Percentiles rank a stretch among this genome's conserved stretches.
These are phyloP conservation scores for Cutaneotrichosporon sp. DNA, from an alignment of 1,284 basidiomycete species.

Conservation along the genomic window DNA sequence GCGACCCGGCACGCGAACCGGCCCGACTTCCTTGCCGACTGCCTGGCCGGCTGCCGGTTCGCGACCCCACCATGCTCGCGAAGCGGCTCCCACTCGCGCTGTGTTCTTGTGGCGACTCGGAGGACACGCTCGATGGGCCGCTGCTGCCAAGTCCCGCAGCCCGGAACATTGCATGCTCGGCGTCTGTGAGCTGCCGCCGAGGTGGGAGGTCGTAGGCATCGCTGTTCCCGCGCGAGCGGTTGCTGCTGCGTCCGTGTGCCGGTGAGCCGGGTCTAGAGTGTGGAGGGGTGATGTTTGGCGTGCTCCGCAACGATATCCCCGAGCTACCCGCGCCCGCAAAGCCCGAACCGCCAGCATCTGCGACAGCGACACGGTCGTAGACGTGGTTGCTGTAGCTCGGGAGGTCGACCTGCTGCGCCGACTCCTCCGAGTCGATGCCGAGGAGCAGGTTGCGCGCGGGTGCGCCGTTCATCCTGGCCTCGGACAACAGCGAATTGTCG, in stretches of 20 bases:
- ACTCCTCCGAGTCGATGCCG: constrained; percentile 57
- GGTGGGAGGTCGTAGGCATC: constrained; percentile 43
- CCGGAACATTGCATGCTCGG: constrained; percentile 75
- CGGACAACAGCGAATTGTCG: constrained; percentile 68
- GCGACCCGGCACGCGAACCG: constrained; percentile 51
- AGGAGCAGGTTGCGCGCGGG: constrained; percentile 69
- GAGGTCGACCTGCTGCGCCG: constrained; percentile 65
- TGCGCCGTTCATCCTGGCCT: constrained; percentile 69
- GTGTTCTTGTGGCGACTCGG: constrained; percentile 1
- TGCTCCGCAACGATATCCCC: constrained; percentile 22
- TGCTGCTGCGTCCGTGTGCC: constrained; percentile 1
- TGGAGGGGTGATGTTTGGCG: constrained; percentile 32
- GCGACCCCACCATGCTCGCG: constrained; percentile 20
- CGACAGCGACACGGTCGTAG: constrained; percentile 82
- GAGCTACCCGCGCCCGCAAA: constrained; percentile 23
- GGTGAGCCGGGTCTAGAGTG: constrained; percentile 45
- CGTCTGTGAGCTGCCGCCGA: constrained; percentile 61
- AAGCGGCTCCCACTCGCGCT: constrained; percentile 6
- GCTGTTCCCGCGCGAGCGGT: background rate
- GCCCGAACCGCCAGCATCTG: constrained; percentile 53
- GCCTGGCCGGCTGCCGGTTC: constrained; percentile 6
- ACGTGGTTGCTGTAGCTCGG: constrained; percentile 86
- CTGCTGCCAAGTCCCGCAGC: constrained; percentile 58
- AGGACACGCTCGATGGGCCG: background rate
- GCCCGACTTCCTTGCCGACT: constrained; percentile 7